Evolutionary conservation across 2,329 filamentous ascomycete genomes (phyloP), one percentile per base, ranked within the genome.

Genomic region (Arthroderma sp.): DNA sequence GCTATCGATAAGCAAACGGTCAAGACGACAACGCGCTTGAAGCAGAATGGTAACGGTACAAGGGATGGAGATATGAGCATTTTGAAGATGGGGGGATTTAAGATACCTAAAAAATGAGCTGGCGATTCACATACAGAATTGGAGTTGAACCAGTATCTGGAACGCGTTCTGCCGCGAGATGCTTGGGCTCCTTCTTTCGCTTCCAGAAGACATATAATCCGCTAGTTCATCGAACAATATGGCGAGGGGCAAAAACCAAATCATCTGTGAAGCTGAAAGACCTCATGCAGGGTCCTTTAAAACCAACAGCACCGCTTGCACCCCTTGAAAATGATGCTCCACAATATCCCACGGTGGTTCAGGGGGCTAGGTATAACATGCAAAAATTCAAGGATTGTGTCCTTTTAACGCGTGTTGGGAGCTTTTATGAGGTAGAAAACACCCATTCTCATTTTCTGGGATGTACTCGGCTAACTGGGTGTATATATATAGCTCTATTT

Each of bases 341-440:
- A 15, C 69, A 70, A 47, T 95, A 95, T 62, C 88, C 91, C 10
- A 83, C 85, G n/a, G 83, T 96, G 40, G 70, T 96, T 47, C 77
- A 86, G 57, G 87, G 94, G 61, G 89, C 85, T 29, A 77, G 79
- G 46, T 85, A 80, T 53, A 93, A 94, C 65, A 94, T 96, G 81
- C 74, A 79, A 53, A 87, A 83, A 56, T 95, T 94, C 65, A 77
- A 80, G 56, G 86, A 93, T 55, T 96, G 89, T 64, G 83, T 98
- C 34, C 64, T 98, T 5, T 68, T 98, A 48, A 98, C 91, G 3
- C 78, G 89, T 46, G 87, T 98, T 29, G 91, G 91, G 45, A 82
- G 88, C 48, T 98, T 98, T 65, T 98, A 96, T 64, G 91, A 98
- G 65, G 72, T 73, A 63, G 40, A 43, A 22, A 6, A 10, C 31